Conservation (phyloP, 1,284 basidiomycete genomes). For the Mrakiaceae sp. region DNA sequence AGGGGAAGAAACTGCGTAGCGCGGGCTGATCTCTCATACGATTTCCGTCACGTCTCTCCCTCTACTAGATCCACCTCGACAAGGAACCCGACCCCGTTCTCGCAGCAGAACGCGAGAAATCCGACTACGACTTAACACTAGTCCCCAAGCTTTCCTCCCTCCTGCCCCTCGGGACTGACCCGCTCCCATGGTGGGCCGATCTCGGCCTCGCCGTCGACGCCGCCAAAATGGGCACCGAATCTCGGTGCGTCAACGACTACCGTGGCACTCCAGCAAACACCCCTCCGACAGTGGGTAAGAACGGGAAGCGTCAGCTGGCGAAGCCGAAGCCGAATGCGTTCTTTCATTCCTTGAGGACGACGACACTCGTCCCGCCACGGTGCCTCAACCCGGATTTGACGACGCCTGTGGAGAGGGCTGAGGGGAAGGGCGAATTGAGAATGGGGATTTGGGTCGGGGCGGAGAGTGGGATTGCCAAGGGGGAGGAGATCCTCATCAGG, state of each 20-base stretch:
- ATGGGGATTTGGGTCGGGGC: slow-evolving; percentile 15
- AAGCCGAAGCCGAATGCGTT: slow-evolving; percentile 13
- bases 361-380: background rate
- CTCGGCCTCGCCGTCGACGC: slow-evolving; percentile 10
- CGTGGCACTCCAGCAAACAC: slow-evolving; percentile 10
- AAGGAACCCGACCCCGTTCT: slow-evolving; percentile 3
- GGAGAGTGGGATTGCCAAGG: slow-evolving; percentile 11
- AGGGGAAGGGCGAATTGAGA: slow-evolving; percentile 7
- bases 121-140: slow-evolving; percentile 14
- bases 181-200: background rate
- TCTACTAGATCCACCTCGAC: slow-evolving; percentile 4
- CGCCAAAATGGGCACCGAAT: slow-evolving; percentile 2
- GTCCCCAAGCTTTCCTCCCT: background rate
- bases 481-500: slow-evolving; percentile 16
- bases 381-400: background rate
- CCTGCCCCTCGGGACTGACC: background rate
- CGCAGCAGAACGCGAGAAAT: background rate
- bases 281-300: too few species aligned
- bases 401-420: slow-evolving; percentile 5
- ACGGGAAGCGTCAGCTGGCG: background rate
- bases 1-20: too few species aligned
- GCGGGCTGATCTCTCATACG: too few species aligned
- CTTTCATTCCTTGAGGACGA: slow-evolving; percentile 14
- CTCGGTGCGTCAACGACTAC: slow-evolving; percentile 13
- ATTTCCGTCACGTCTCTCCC: too few species aligned